These are phyloP conservation scores for Phialocephala sp. DNA, from an alignment of 2,329 filamentous ascomycete species.

Conservation along the genomic window DNA sequence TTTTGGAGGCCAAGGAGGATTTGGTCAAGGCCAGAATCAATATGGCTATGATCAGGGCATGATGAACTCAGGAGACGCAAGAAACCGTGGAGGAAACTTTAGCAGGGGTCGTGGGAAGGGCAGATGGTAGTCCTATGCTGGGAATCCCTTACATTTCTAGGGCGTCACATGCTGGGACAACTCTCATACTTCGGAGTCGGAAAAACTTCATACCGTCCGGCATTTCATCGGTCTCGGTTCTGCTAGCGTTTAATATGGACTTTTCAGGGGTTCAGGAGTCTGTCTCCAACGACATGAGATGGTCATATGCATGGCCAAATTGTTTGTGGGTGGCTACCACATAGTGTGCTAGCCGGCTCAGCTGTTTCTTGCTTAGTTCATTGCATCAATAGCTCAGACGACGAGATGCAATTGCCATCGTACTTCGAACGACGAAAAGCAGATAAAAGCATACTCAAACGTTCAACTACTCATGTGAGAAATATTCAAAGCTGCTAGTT, in stretches of 20 bases:
- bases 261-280: slow-evolving; percentile 13
- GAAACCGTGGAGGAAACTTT: slow-evolving; percentile 42
- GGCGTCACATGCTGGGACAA: not conserved
- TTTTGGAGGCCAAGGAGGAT: slow-evolving; percentile 58
- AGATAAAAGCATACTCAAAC: not conserved
- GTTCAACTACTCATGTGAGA: not conserved
- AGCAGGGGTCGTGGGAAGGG: slow-evolving; percentile 41
- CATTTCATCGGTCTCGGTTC: not conserved
- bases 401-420: not conserved
- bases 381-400: not conserved
- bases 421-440: not conserved
- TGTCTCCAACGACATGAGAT: not conserved
- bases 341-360: not conserved
- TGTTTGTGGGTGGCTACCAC: not conserved
- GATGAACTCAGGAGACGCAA: slow-evolving; percentile 33
- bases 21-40: slow-evolving; percentile 45
- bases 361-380: not conserved
- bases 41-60: slow-evolving; percentile 42
- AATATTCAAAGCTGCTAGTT: not conserved
- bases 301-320: slow-evolving; percentile 11
- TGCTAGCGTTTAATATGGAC: slow-evolving; percentile 10
- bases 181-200: not conserved
- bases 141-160: not conserved
- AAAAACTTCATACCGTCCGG: not conserved
- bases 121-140: slow-evolving; percentile 15